A percentile compares a stretch with the other conserved stretches of the same genome.
Conservation (phyloP, 2,329 filamentous ascomycete species). For the Paraphaeosphaeria minitans region DNA sequence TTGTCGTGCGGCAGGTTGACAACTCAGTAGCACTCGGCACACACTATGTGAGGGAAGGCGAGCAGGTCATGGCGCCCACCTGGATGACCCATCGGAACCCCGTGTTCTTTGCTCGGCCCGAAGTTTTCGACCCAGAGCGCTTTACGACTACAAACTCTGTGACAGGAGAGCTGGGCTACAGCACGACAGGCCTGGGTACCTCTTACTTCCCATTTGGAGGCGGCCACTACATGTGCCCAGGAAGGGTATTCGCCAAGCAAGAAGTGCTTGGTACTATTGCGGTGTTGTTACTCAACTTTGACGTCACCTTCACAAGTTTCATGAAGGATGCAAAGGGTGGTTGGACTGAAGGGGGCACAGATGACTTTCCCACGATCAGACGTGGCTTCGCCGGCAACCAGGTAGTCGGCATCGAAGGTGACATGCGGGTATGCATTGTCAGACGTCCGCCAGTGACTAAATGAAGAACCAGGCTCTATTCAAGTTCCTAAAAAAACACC, state of each 20-base stretch:
- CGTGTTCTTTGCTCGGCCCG: not conserved
- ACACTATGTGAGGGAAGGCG: not conserved
- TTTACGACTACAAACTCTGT: not conserved
- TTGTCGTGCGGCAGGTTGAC: not conserved
- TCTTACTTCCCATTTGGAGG: not conserved
- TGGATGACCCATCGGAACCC: slow-evolving; percentile 7
- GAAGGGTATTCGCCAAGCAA: slow-evolving; percentile 1
- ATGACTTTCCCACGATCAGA: slow-evolving; percentile 1
- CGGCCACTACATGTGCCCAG: slow-evolving; percentile 2
- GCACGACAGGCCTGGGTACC: not conserved
- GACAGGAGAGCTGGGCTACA: not conserved
- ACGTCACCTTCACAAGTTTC: not conserved
- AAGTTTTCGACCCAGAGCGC: not conserved
- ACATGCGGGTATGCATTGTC: not conserved
- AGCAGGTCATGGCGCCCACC: slow-evolving; percentile 1
- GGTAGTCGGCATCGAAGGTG: slow-evolving; percentile 1
- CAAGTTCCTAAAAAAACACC: too few relatives aligned
- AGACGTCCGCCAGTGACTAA: not conserved
- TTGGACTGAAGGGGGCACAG: not conserved
- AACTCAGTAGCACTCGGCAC: not conserved
- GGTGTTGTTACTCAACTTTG: slow-evolving; percentile 2
- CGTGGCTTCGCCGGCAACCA: not conserved
- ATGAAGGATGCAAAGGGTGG: not conserved
- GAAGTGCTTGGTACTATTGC: not conserved
- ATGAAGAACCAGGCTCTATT: too few relatives aligned